These are phyloP conservation scores for Torrubiella hemipterigena DNA, from an alignment of 2,329 filamentous ascomycete species.

Conservation along the genomic window DNA sequence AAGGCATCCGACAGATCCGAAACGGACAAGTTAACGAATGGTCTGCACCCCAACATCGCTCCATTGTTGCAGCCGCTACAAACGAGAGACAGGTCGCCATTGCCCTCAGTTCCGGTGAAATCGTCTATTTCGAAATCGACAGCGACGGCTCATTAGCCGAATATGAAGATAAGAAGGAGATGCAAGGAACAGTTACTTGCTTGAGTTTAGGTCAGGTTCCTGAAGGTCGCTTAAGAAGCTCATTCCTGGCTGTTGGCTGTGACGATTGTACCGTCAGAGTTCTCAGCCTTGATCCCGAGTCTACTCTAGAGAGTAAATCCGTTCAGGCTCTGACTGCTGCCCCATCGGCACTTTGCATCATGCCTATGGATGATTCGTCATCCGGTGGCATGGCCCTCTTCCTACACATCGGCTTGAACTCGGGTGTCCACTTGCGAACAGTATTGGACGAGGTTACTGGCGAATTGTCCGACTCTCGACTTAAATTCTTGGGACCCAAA, in stretches of 20 bases:
- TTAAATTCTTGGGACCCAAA: slow-evolving; percentile 87
- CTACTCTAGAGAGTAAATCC: slow-evolving; percentile 84
- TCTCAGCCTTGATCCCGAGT: slow-evolving; percentile 78
- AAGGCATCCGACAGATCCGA: slow-evolving; percentile 84
- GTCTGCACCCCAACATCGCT: slow-evolving; percentile 84
- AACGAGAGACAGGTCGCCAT: slow-evolving; percentile 91
- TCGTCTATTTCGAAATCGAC: slow-evolving; percentile 98
- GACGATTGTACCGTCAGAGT: slow-evolving; percentile 95
- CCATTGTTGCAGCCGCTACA: slow-evolving; percentile 86
- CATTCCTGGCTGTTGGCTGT: slow-evolving; percentile 90
- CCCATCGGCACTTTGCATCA: slow-evolving; percentile 79
- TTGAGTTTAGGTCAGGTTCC: slow-evolving; percentile 90
- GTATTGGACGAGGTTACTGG: slow-evolving; percentile 92
- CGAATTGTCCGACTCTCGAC: slow-evolving; percentile 86
- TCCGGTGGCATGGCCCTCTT: slow-evolving; percentile 82
- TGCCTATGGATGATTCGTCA: slow-evolving; percentile 89
- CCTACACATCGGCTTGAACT: slow-evolving; percentile 90
- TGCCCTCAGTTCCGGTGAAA: slow-evolving; percentile 88
- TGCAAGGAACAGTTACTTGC: slow-evolving; percentile 90
- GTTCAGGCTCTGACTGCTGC: slow-evolving; percentile 88
- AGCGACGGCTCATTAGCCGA: slow-evolving; percentile 81
- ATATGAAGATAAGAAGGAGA: slow-evolving; percentile 88
- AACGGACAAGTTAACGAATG: slow-evolving; percentile 77
- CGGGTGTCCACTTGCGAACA: slow-evolving; percentile 89
- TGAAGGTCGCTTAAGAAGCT: slow-evolving; percentile 76